Percentiles rank a stretch among this genome's conserved stretches.
These are phyloP conservation scores for Clarireedia hainanense DNA, from an alignment of 2,329 filamentous ascomycete genomes.

Conservation along the genomic window DNA sequence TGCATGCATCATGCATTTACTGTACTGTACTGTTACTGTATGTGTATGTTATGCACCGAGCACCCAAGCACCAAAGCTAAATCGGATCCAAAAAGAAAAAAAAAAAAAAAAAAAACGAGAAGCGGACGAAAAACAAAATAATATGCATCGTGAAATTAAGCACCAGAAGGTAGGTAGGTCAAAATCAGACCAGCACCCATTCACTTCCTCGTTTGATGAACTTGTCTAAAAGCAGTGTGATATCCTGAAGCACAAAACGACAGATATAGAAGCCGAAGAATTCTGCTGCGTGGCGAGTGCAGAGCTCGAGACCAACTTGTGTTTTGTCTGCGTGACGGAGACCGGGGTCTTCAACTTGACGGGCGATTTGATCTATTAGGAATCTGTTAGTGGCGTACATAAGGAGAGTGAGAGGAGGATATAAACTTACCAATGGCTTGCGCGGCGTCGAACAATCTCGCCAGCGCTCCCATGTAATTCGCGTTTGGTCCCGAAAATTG, in stretches of 20 bases:
- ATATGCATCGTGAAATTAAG: neutral
- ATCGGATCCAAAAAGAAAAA: neutral
- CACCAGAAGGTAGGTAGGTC: too few relatives aligned
- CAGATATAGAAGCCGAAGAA: slow-evolving; percentile 98
- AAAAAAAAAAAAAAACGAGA: neutral
- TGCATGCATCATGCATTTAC: too few relatives aligned
- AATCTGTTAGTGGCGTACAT: neutral
- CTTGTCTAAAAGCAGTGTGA: slow-evolving; percentile 83
- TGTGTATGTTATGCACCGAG: neutral
- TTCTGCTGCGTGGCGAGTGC: slow-evolving; percentile 86
- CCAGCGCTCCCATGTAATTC: slow-evolving; percentile 85
- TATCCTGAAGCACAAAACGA: slow-evolving; percentile 83
- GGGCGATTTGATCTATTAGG: slow-evolving; percentile 76
- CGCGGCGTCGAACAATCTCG: slow-evolving; percentile 83
- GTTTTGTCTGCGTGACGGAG: slow-evolving; percentile 87
- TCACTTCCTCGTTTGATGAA: slow-evolving; percentile 95
- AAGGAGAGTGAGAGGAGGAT: neutral
- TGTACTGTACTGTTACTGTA: too few relatives aligned
- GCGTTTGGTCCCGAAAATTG: slow-evolving; percentile 78
- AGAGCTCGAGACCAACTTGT: slow-evolving; percentile 89
- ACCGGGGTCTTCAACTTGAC: slow-evolving; percentile 92
- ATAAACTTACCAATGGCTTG: slow-evolving; percentile 74
- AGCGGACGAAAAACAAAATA: neutral
- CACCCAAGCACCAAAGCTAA: neutral
- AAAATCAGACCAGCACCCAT: slow-evolving; percentile 59